Percentiles rank a stretch among this genome's conserved stretches.
phyloP scores from a whole-genome alignment of 306 rosid genomes.

The Pyrus bretschneideri region DNA sequence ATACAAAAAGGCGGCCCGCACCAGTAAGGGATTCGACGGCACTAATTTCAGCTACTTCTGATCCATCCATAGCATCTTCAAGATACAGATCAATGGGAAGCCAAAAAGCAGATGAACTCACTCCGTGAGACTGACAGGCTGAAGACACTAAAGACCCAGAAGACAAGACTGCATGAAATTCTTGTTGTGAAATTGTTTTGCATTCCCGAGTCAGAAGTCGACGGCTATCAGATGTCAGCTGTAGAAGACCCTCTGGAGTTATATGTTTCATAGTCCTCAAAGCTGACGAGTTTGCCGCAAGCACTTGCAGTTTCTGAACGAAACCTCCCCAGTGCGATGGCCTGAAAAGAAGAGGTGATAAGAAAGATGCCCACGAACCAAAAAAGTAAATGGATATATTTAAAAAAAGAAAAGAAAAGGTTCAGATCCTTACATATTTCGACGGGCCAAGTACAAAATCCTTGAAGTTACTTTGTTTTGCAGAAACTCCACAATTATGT shows the following conservation, averaged over 20 bases:
- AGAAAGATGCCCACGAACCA: conserved; percentile 3
- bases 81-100: conserved; percentile 85
- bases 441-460: conserved; percentile 61
- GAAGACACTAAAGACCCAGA: conserved; percentile 44
- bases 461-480: conserved; percentile 62
- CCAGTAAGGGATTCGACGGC: conserved; percentile 69
- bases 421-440: conserved; percentile 59
- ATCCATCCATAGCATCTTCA: conserved; percentile 82
- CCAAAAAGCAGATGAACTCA: conserved; percentile 67
- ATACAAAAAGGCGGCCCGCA: conserved; percentile 22
- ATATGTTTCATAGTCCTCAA: conserved; percentile 54
- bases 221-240: conserved; percentile 44
- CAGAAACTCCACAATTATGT: conserved; percentile 58
- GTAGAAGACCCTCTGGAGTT: conserved; percentile 48
- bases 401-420: neutral
- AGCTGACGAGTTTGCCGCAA: conserved; percentile 55
- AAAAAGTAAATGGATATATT: conserved; percentile 1
- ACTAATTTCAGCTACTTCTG: conserved; percentile 52
- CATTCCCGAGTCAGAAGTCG: conserved; percentile 33
- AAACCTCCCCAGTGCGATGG: conserved; percentile 68
- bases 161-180: conserved; percentile 44
- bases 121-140: conserved; percentile 49
- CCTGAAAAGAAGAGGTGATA: conserved; percentile 37
- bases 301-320: conserved; percentile 49
- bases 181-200: conserved; percentile 42